Conservation (phyloP, 768 basidiomycete species). For the Termitomyces sp. region DNA sequence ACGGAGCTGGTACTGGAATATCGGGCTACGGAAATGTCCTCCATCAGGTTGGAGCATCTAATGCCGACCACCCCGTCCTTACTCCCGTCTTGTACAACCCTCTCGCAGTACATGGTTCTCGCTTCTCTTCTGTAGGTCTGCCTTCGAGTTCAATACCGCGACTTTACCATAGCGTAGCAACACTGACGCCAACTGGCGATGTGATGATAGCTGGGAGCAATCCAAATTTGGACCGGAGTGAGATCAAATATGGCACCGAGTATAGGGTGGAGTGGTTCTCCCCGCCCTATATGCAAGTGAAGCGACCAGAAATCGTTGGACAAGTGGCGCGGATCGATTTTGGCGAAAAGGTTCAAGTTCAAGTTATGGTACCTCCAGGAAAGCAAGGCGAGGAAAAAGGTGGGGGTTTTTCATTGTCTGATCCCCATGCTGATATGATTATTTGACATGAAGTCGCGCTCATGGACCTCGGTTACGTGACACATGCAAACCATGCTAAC, state of each 20-base stretch:
- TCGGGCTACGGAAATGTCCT: slow-evolving; percentile 77
- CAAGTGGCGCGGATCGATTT: slow-evolving; percentile 37
- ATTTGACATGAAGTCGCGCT: slow-evolving; percentile 47
- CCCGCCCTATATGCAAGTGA: slow-evolving; percentile 72
- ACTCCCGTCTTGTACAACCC: slow-evolving; percentile 73
- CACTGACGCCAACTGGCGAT: slow-evolving; percentile 65
- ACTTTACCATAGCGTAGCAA: slow-evolving; percentile 83
- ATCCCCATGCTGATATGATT: background rate
- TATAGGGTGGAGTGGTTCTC: slow-evolving; percentile 85
- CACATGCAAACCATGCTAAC: slow-evolving; percentile 74
- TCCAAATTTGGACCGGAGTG: slow-evolving; percentile 78
- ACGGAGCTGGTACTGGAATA: slow-evolving; percentile 71
- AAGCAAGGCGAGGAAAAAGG: slow-evolving; percentile 15
- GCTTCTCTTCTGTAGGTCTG: slow-evolving; percentile 59
- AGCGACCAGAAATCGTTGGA: slow-evolving; percentile 50
- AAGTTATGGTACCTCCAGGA: slow-evolving; percentile 37
- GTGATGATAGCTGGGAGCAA: slow-evolving; percentile 83
- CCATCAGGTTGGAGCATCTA: slow-evolving; percentile 68
- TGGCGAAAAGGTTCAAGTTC: slow-evolving; percentile 32
- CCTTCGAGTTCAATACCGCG: slow-evolving; percentile 66
- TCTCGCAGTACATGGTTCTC: slow-evolving; percentile 42
- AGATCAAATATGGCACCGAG: slow-evolving; percentile 73
- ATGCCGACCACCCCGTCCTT: slow-evolving; percentile 70
- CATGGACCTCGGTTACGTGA: slow-evolving; percentile 83
- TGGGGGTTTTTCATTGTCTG: slow-evolving; percentile 26